A percentile compares a stretch with the other conserved stretches of the same genome.
These are phyloP conservation scores for Pluteus cervinus DNA, from an alignment of 768 basidiomycete species.

Conservation along the genomic window DNA sequence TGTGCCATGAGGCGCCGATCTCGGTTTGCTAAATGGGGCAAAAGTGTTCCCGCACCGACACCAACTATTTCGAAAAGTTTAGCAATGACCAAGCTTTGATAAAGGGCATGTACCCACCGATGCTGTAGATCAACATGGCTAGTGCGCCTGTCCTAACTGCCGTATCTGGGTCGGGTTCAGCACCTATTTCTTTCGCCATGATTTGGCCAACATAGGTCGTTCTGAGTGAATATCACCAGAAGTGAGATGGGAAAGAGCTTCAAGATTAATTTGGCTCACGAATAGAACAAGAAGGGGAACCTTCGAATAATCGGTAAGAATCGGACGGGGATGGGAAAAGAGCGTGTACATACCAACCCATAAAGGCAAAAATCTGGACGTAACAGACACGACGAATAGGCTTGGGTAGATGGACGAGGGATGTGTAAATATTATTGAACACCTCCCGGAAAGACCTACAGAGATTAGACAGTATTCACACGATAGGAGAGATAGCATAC, in stretches of 20 bases:
- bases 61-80: conserved; percentile 50
- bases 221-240: conserved; percentile 26
- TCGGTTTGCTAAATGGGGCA: conserved; percentile 78
- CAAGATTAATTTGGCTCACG: conserved; percentile 49
- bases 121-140: conserved; percentile 86
- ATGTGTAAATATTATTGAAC: conserved; percentile 69
- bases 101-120: conserved; percentile 45
- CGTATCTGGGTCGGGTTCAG: conserved; percentile 75
- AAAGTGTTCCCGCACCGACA: conserved; percentile 70
- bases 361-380: conserved; percentile 93
- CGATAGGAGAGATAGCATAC: conserved; percentile 18
- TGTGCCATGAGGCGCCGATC: conserved; percentile 75
- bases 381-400: conserved; percentile 86
- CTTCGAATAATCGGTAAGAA: conserved; percentile 25
- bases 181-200: conserved; percentile 73
- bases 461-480: conserved; percentile 1
- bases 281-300: conserved; percentile 95
- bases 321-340: background rate
- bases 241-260: background rate
- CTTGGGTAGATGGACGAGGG: conserved; percentile 70
- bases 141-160: conserved; percentile 84
- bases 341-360: conserved; percentile 71
- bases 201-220: conserved; percentile 94
- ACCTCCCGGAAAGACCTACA: conserved; percentile 62
- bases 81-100: conserved; percentile 6